Evolutionary conservation across 176 grass and related monocot genomes (phyloP).

Genomic region (Pontederia paniculata): DNA sequence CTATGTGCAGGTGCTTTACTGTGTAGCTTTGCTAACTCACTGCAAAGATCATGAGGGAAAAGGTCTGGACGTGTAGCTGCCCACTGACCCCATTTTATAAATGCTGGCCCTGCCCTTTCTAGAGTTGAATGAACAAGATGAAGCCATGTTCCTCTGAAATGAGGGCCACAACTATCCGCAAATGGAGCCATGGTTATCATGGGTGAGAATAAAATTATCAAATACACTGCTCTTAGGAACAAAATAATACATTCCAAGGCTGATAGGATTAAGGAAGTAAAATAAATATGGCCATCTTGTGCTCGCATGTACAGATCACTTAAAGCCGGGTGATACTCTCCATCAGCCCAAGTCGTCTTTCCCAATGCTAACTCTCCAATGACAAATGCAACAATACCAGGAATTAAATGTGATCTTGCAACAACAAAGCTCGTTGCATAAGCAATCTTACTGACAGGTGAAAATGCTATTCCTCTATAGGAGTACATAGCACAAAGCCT

Average conservation of each 20-base stretch:
- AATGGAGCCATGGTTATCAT: constrained; percentile 83
- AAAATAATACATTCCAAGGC: constrained; percentile 50
- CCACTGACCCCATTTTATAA: constrained; percentile 99
- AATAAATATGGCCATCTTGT: constrained; percentile 57
- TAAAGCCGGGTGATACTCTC: constrained; percentile 48
- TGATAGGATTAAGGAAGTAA: constrained; percentile 63
- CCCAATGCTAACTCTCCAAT: constrained; percentile 46
- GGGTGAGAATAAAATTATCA: constrained; percentile 67
- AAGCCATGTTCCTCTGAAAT: constrained; percentile 70
- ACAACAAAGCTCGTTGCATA: constrained; percentile 61
- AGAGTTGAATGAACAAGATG: constrained; percentile 57
- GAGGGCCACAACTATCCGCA: constrained; percentile 52
- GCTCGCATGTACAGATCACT: constrained; percentile 51
- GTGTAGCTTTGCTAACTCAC: not conserved
- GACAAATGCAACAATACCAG: constrained; percentile 42
- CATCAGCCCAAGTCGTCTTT: constrained; percentile 50
- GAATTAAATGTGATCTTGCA: constrained; percentile 47
- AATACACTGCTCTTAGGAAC: constrained; percentile 69
- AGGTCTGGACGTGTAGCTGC: constrained; percentile 81
- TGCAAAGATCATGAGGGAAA: constrained; percentile 41
- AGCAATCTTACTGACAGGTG: constrained; percentile 34
- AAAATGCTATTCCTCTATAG: constrained; percentile 25
- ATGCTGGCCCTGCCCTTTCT: constrained; percentile 79
- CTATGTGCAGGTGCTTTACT: constrained; percentile 2
- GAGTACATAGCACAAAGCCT: constrained; percentile 28